Evolutionary conservation across 1,139 yeast species (phyloP).

Genomic region (Magnusiomyces tetraspermus): DNA sequence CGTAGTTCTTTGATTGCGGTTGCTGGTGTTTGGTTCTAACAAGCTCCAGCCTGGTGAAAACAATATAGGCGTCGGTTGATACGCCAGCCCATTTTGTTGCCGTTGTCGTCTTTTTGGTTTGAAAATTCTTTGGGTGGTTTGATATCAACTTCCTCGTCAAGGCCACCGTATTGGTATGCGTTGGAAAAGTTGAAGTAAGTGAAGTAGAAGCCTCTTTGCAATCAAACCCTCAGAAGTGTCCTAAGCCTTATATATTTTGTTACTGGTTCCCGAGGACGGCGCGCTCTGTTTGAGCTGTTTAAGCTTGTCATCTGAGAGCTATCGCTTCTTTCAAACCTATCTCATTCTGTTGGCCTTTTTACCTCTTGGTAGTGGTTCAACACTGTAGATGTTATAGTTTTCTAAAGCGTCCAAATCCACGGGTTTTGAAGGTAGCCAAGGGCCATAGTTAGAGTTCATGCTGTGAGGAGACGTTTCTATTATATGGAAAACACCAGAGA

Average conservation of each 20-base stretch:
- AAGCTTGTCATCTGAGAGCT: constrained; percentile 6
- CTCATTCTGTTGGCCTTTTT: not conserved
- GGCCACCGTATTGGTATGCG: not conserved
- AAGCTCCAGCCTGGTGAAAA: not conserved
- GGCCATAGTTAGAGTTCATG: not conserved
- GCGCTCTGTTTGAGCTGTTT: constrained; percentile 12
- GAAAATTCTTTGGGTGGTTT: not conserved
- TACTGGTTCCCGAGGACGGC: constrained; percentile 17
- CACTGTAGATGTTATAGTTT: not conserved
- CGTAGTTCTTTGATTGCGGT: not conserved
- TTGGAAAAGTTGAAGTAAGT: not conserved
- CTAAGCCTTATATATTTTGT: constrained; percentile 15
- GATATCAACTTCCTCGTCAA: not conserved
- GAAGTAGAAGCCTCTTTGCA: not conserved
- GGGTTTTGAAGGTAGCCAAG: not conserved
- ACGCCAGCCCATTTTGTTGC: not conserved
- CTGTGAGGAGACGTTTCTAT: not conserved
- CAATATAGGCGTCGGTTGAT: not conserved
- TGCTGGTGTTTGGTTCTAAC: not conserved
- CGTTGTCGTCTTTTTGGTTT: not conserved
- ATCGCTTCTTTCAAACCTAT: constrained; percentile 12
- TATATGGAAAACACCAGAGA: not conserved
- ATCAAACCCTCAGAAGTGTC: not conserved
- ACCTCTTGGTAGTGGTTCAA: not conserved
- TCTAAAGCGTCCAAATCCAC: not conserved